phyloP scores from a whole-genome alignment of 2,329 filamentous ascomycete species.

The Colletotrichum sp. region DNA sequence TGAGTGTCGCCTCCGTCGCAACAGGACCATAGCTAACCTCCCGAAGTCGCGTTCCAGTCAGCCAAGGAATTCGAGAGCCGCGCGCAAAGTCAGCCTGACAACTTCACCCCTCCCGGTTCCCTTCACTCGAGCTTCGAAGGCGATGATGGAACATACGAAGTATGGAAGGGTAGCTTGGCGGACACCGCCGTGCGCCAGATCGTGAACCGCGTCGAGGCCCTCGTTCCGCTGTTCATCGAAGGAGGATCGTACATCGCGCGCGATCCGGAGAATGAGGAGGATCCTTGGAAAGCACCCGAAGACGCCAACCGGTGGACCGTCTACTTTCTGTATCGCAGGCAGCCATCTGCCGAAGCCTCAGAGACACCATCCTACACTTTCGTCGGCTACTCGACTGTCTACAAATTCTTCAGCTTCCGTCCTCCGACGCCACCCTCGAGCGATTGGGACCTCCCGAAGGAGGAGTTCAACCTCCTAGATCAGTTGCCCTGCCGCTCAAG shows the following conservation, averaged over 20 bases:
- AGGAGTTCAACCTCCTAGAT: slow-evolving; percentile 55
- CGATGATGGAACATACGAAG: slow-evolving; percentile 73
- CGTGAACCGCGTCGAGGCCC: slow-evolving; percentile 80
- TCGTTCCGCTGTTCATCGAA: slow-evolving; percentile 89
- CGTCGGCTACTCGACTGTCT: slow-evolving; percentile 88
- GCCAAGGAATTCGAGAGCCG: slow-evolving; percentile 65
- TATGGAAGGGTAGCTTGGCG: slow-evolving; percentile 80
- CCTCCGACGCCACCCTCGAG: slow-evolving; percentile 49
- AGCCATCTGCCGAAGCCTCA: slow-evolving; percentile 42
- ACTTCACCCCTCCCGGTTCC: slow-evolving; percentile 77
- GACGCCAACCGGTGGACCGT: slow-evolving; percentile 87
- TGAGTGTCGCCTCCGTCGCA: slow-evolving; percentile 38
- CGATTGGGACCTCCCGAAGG: slow-evolving; percentile 49
- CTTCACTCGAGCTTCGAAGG: slow-evolving; percentile 68
- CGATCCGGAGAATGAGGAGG: slow-evolving; percentile 44
- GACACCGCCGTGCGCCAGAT: slow-evolving; percentile 74
- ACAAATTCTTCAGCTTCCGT: slow-evolving; percentile 78
- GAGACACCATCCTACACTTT: slow-evolving; percentile 74
- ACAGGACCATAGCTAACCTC: background rate
- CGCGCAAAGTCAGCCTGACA: slow-evolving; percentile 34
- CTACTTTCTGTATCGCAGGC: slow-evolving; percentile 83
- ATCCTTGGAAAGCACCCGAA: slow-evolving; percentile 21
- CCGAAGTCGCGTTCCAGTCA: slow-evolving; percentile 70
- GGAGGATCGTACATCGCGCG: slow-evolving; percentile 78
- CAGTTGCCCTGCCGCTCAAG: slow-evolving; percentile 78